A percentile compares a stretch with the other conserved stretches of the same genome.
These are phyloP conservation scores for Parietichytrium sp. DNA, from an alignment of 108 stramenopile species.

Conservation along the genomic window DNA sequence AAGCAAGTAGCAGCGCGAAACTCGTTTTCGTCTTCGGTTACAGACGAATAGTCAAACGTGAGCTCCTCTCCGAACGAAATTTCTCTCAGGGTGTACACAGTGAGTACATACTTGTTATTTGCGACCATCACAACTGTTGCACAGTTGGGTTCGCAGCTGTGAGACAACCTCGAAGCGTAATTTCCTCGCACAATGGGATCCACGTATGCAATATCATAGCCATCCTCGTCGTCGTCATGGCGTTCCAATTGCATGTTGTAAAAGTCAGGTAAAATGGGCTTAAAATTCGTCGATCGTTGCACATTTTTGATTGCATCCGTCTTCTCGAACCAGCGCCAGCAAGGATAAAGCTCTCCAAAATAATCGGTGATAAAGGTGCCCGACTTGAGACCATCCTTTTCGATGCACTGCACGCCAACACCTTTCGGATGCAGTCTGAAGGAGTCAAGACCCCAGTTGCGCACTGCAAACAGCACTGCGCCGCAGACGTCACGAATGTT, in stretches of 20 bases:
- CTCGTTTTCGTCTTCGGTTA: conserved; percentile 43
- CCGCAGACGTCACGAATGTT: not conserved
- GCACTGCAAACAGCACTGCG: conserved; percentile 5
- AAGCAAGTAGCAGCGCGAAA: conserved; percentile 45
- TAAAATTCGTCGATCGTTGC: conserved; percentile 32
- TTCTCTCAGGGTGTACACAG: conserved; percentile 41
- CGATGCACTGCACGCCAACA: conserved; percentile 43
- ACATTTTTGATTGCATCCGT: conserved; percentile 45
- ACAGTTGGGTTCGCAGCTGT: conserved; percentile 48
- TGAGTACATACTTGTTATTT: conserved; percentile 35
- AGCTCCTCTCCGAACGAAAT: conserved; percentile 46
- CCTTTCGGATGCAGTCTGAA: conserved; percentile 48
- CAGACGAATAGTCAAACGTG: conserved; percentile 43
- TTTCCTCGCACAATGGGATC: conserved; percentile 37
- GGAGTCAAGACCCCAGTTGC: conserved; percentile 30
- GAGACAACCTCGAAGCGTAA: conserved; percentile 17
- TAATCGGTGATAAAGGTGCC: conserved; percentile 46
- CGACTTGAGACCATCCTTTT: conserved; percentile 20
- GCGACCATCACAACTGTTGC: conserved; percentile 40
- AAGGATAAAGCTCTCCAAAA: conserved; percentile 44
- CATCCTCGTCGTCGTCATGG: conserved; percentile 41
- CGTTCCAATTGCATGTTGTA: conserved; percentile 49
- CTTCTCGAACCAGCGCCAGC: conserved; percentile 48
- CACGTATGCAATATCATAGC: conserved; percentile 40
- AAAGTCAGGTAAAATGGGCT: conserved; percentile 50